Percentiles rank a stretch among this genome's conserved stretches.
Conservation (phyloP, 2,329 filamentous ascomycete species). For the Pleurostoma richardsiae region DNA sequence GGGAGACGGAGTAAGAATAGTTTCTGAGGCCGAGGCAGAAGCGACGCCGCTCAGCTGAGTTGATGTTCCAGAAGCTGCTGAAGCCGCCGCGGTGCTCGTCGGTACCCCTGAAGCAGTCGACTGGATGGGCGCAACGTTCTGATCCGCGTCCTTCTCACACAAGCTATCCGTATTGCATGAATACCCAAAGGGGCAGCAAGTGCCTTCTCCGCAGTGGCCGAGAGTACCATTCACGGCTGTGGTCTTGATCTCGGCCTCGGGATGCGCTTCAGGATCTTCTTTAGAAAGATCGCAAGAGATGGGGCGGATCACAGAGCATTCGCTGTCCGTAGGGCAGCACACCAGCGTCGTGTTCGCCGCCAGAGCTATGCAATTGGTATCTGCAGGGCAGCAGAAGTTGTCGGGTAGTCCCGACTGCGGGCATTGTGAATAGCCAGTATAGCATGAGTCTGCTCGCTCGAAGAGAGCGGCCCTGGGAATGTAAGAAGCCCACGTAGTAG, state of each 20-base stretch:
- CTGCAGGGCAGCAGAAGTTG: constrained; percentile 61
- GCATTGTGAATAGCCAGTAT: constrained; percentile 48
- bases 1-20: constrained; percentile 12
- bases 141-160: constrained; percentile 50
- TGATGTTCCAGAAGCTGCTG: constrained; percentile 11
- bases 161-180: constrained; percentile 44
- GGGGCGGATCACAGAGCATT: constrained; percentile 57
- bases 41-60: constrained; percentile 12
- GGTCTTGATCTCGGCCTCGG: constrained; percentile 60
- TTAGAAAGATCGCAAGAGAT: constrained; percentile 59
- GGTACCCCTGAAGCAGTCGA: constrained; percentile 5
- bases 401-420: constrained; percentile 46
- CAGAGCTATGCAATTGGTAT: constrained; percentile 52
- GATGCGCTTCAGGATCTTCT: constrained; percentile 54
- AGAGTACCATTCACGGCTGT: constrained; percentile 54
- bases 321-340: constrained; percentile 58
- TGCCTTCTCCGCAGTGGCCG: constrained; percentile 45
- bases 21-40: constrained; percentile 9
- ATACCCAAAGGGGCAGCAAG: constrained; percentile 73
- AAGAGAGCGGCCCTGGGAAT: constrained; percentile 32
- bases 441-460: constrained; percentile 43
- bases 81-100: constrained; percentile 9
- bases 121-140: constrained; percentile 27
- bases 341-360: constrained; percentile 62
- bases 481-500: constrained; percentile 28